Evolutionary conservation across 140 eudicot genomes (phyloP).

Genomic region (Bidens hawaiensis): DNA sequence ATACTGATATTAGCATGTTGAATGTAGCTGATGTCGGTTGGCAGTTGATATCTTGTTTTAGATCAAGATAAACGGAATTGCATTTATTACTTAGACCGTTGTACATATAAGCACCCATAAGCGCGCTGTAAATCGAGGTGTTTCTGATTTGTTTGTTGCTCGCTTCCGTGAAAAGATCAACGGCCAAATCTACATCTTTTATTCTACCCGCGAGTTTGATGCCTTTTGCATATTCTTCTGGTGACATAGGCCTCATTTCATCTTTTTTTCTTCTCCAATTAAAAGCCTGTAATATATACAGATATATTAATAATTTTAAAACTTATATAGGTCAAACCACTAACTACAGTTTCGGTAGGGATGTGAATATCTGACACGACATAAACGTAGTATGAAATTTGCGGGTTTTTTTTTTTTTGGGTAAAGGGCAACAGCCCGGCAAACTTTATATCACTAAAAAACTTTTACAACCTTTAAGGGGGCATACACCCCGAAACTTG

Average conservation of each 20-base stretch:
- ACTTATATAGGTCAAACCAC: background rate
- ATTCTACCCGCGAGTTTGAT: constrained; percentile 63
- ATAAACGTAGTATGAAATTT: too few species aligned
- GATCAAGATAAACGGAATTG: constrained; percentile 47
- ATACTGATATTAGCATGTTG: constrained; percentile 69
- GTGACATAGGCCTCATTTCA: constrained; percentile 42
- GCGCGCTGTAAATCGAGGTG: constrained; percentile 58
- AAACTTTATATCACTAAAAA: too few species aligned
- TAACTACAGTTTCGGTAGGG: too few species aligned
- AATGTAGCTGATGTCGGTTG: constrained; percentile 63
- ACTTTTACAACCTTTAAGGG: too few species aligned
- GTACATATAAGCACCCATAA: constrained; percentile 59
- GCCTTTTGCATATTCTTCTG: constrained; percentile 75
- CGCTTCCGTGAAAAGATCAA: constrained; percentile 73
- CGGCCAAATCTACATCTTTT: constrained; percentile 59
- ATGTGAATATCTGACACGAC: too few species aligned
- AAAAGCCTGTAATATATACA: constrained; percentile 40
- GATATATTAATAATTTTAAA: background rate
- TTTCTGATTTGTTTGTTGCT: constrained; percentile 31
- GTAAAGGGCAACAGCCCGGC: too few species aligned
- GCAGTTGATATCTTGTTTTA: constrained; percentile 51
- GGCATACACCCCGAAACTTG: too few species aligned
- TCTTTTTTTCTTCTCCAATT: constrained; percentile 75
- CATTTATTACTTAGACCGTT: constrained; percentile 48
- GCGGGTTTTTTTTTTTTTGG: too few species aligned